A percentile compares a stretch with the other conserved stretches of the same genome.
Evolutionary conservation across 176 grass and related monocot species (phyloP).

Genomic region (Juncus effusus): DNA sequence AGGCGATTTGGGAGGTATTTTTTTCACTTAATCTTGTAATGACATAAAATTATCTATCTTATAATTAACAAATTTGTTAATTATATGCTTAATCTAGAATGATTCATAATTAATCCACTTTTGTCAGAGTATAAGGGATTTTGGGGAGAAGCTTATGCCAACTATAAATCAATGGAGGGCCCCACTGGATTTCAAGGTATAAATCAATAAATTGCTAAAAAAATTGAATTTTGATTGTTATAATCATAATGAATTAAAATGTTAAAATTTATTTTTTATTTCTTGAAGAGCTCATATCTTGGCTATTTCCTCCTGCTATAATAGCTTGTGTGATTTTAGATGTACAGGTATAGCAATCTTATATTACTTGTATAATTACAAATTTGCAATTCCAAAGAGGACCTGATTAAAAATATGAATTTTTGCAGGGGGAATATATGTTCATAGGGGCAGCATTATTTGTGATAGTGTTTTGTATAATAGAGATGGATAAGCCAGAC

Average conservation of each 20-base stretch:
- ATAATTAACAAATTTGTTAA: not conserved
- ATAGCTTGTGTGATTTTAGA: slow-evolving; percentile 64
- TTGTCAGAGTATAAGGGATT: slow-evolving; percentile 57
- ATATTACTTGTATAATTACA: slow-evolving; percentile 4
- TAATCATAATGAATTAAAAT: not conserved
- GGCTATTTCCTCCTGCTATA: slow-evolving; percentile 83
- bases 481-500: slow-evolving; percentile 90
- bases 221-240: not conserved
- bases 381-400: not conserved
- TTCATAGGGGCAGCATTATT: slow-evolving; percentile 82
- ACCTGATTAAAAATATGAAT: slow-evolving; percentile 12
- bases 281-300: slow-evolving; percentile 74
- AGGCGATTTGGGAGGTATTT: slow-evolving; percentile 38
- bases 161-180: slow-evolving; percentile 81
- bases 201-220: not conserved
- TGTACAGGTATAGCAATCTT: slow-evolving; percentile 52
- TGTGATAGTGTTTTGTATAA: slow-evolving; percentile 64
- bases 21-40: too few species aligned
- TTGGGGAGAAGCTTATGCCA: slow-evolving; percentile 52
- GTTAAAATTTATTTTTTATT: slow-evolving; percentile 7
- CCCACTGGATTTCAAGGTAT: slow-evolving; percentile 88
- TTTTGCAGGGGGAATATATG: slow-evolving; percentile 74
- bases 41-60: not conserved
- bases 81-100: slow-evolving; percentile 22
- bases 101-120: slow-evolving; percentile 25